These are phyloP conservation scores for Pulicaria dysenterica DNA, from an alignment of 129 eudicot species.

Conservation along the genomic window DNA sequence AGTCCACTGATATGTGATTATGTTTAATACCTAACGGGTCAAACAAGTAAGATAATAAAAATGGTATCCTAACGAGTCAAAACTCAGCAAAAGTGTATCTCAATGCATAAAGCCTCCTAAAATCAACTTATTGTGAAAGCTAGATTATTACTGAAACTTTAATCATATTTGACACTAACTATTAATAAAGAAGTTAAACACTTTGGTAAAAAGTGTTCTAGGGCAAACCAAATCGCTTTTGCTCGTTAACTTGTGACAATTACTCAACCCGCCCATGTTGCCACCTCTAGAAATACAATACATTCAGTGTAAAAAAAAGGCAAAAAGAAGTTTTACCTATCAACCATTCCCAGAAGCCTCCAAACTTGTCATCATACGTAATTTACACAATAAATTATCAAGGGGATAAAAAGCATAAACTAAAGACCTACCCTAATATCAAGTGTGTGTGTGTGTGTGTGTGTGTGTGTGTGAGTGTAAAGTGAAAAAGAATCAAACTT, in stretches of 20 bases:
- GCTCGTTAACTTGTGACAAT: background rate
- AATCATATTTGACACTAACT: background rate
- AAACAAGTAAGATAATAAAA: background rate
- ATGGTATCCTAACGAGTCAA: background rate
- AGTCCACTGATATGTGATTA: background rate
- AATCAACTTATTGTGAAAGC: background rate
- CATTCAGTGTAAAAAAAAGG: background rate
- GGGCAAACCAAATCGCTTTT: background rate
- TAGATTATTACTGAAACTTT: background rate
- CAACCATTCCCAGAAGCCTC: conserved; percentile 14
- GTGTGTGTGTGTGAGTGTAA: too few relatives aligned
- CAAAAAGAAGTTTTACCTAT: conserved; percentile 18
- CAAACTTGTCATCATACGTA: conserved; percentile 18
- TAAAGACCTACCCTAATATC: background rate
- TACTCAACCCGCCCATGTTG: conserved; percentile 3
- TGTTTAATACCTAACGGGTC: background rate
- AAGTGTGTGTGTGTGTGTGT: too few relatives aligned
- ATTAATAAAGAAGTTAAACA: background rate
- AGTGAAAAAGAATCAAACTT: too few relatives aligned
- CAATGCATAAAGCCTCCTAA: background rate
- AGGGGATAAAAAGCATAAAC: background rate
- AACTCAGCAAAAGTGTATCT: too few relatives aligned
- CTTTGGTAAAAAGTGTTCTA: background rate
- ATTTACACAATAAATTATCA: background rate
- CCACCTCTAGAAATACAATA: background rate